Conservation (phyloP, 495 filamentous ascomycete genomes). For the Hypoxylon lienhwacheense region DNA sequence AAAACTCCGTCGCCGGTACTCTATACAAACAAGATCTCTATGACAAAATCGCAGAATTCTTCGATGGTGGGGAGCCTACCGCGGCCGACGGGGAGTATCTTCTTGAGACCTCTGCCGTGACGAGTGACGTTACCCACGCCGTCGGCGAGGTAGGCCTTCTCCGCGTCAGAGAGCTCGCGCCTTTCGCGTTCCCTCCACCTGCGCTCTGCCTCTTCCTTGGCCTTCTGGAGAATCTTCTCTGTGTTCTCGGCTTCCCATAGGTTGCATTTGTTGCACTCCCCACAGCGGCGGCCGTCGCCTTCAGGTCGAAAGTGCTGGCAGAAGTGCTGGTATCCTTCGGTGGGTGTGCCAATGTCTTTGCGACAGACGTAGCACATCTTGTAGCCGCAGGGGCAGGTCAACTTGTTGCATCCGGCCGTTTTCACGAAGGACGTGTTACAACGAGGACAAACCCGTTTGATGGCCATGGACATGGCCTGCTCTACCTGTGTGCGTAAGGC, state of each 20-base stretch:
- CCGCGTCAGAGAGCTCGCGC: constrained; percentile 49
- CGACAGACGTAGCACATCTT: constrained; percentile 96
- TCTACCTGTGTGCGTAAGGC: constrained; percentile 86
- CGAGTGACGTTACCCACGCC: constrained; percentile 38
- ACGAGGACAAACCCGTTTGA: constrained; percentile 92
- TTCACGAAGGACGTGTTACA: constrained; percentile 93
- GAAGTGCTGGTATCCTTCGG: constrained; percentile 77
- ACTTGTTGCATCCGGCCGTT: constrained; percentile 88
- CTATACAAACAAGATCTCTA: constrained; percentile 47
- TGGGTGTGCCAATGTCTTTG: constrained; percentile 55
- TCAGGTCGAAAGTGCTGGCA: constrained; percentile 91
- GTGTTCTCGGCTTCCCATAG: constrained; percentile 87
- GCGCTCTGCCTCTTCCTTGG: constrained; percentile 76
- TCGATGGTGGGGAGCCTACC: constrained; percentile 46
- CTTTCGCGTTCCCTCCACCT: constrained; percentile 76
- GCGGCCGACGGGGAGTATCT: constrained; percentile 28
- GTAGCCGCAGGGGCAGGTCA: constrained; percentile 97
- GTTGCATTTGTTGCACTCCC: constrained; percentile 83
- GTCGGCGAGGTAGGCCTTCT: constrained; percentile 51
- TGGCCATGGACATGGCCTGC: constrained; percentile 84
- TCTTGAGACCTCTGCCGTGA: constrained; percentile 34
- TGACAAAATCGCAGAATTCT: constrained; percentile 49
- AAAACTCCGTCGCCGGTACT: constrained; percentile 11
- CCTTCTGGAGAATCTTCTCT: constrained; percentile 71
- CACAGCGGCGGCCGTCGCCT: constrained; percentile 66